Evolutionary conservation across 2,329 filamentous ascomycete genomes (phyloP).

Genomic region (Aspergillus sp.): DNA sequence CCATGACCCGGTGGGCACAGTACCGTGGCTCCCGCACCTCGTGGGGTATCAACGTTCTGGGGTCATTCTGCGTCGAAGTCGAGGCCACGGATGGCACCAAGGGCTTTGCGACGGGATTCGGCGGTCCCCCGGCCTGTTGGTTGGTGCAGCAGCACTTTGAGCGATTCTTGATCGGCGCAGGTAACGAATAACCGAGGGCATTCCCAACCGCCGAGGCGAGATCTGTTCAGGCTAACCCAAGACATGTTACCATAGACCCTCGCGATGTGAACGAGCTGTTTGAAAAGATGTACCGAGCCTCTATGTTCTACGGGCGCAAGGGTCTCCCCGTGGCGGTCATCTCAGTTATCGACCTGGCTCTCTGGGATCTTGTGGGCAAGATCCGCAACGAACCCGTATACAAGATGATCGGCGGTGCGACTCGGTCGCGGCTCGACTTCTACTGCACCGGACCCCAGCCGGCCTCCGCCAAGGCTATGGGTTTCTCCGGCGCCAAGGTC

Average conservation of each 20-base stretch:
- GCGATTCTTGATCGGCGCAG: constrained; percentile 80
- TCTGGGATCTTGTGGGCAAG: constrained; percentile 93
- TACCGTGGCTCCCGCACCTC: constrained; percentile 85
- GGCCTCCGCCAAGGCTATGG: constrained; percentile 75
- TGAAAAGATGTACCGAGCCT: constrained; percentile 93
- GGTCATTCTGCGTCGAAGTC: constrained; percentile 87
- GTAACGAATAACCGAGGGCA: constrained; percentile 34
- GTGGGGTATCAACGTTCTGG: constrained; percentile 94
- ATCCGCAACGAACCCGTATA: constrained; percentile 91
- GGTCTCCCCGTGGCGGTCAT: constrained; percentile 87
- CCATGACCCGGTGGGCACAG: constrained; percentile 84
- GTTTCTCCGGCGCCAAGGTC: constrained; percentile 89
- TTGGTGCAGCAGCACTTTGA: constrained; percentile 91
- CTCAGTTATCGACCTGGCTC: constrained; percentile 86
- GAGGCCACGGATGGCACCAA: constrained; percentile 88
- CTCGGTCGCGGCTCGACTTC: constrained; percentile 78
- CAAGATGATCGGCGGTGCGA: constrained; percentile 89
- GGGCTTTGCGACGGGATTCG: constrained; percentile 91
- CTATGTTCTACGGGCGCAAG: constrained; percentile 96
- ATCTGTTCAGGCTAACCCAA: neutral
- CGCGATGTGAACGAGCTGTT: constrained; percentile 89
- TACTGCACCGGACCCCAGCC: constrained; percentile 94
- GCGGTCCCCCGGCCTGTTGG: constrained; percentile 91
- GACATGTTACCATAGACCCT: constrained; percentile 58
- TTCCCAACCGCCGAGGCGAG: neutral